Evolutionary conservation across 148 eudicot species (phyloP), one percentile per base, ranked within the genome.

Genomic region (Drosera capensis): DNA sequence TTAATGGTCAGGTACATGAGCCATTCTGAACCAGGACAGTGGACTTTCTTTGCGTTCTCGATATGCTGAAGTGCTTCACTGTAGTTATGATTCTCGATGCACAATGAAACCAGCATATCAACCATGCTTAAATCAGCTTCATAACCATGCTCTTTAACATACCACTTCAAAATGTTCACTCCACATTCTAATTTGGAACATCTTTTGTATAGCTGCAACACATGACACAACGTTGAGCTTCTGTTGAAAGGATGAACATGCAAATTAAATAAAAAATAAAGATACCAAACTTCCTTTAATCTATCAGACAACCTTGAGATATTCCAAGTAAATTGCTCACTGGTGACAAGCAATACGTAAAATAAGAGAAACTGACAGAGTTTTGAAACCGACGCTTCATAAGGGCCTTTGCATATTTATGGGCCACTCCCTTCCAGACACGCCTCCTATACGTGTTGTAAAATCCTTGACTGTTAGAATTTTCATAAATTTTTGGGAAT

Each of bases 61-160:
- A 88, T 83, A 54, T 54, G 77, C 53, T 73, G 64, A 71, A 88
- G 81, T 53, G 94, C 94, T 64, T 70, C 75, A 11, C 41, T 40
- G 52, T 72, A 57, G n/a, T 46, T 68, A 45, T 57, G 61, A 51
- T 34, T 64, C 48, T 71, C 77, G 59, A 88, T 77, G 49, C 48
- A 72, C 43, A 71, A 51, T 40, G 78, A 55, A 54, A 65, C 88
- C 58, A 88, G 45, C 64, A 68, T 57, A 68, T 71, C 68, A 51
- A 82, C 70, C 46, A 70, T 70, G 46, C 68, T 45, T 17, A 68
- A 49, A 56, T 82, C 67, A 68, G 63, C 70, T 50, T 68, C 76
- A 68, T 52, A 57, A 48, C 67, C 68, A 63, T 76, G 66, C 43
- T 63, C 44, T 57, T 55, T 74, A 16, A 87, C 58, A 59, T 75